A percentile compares a stretch with the other conserved stretches of the same genome.
Conservation (phyloP, 1,139 yeast genomes). For the Candida sanyaensis region DNA sequence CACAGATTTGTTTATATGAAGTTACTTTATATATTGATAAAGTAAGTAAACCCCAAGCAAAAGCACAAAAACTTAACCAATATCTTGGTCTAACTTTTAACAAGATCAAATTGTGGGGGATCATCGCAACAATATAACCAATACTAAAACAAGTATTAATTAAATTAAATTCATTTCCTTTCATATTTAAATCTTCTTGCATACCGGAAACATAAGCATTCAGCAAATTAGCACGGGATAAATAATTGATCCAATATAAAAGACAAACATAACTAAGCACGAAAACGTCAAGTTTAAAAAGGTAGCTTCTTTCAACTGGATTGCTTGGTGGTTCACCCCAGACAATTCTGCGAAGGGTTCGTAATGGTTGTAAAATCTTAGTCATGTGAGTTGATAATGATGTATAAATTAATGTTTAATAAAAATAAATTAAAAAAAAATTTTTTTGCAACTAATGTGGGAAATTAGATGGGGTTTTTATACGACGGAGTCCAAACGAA, state of each 20-base stretch:
- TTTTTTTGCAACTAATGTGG: too few species aligned
- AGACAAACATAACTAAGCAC: constrained; percentile 58
- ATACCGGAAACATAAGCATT: constrained; percentile 66
- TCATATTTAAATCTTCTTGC: constrained; percentile 52
- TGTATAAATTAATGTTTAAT: too few species aligned
- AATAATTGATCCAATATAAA: constrained; percentile 52
- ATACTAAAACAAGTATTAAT: constrained; percentile 59
- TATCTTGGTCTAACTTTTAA: constrained; percentile 53
- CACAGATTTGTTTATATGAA: constrained; percentile 47
- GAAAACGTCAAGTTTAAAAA: constrained; percentile 55
- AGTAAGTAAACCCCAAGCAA: constrained; percentile 58
- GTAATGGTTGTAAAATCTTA: neutral
- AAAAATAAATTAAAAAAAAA: too few species aligned
- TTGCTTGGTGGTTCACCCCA: constrained; percentile 44
- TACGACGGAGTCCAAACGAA: too few species aligned
- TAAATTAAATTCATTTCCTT: constrained; percentile 49
- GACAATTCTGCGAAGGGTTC: constrained; percentile 11
- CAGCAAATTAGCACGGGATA: constrained; percentile 49
- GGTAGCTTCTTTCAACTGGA: constrained; percentile 39
- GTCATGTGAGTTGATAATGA: neutral
- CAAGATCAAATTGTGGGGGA: constrained; percentile 56
- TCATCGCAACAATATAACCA: constrained; percentile 59
- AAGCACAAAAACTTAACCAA: constrained; percentile 56
- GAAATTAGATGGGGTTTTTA: too few species aligned
- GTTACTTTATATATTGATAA: constrained; percentile 49